Percentiles rank a stretch among this genome's conserved stretches.
Evolutionary conservation across 2,329 filamentous ascomycete genomes (phyloP).

Genomic region (Neocucurbitaria cava): DNA sequence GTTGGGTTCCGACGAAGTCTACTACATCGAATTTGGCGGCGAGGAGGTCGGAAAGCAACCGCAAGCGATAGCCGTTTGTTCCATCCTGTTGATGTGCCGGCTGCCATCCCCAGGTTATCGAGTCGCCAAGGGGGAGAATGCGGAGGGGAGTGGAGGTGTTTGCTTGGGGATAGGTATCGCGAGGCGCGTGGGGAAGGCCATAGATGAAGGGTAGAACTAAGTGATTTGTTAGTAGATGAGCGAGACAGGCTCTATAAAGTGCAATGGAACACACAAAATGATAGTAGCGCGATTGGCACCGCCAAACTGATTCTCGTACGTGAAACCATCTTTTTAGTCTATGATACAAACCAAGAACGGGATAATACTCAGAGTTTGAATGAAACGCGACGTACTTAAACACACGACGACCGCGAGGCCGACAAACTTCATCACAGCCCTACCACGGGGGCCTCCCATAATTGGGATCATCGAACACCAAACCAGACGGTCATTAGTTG

Average conservation of each 20-base stretch:
- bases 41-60: slow-evolving; percentile 33
- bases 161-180: not conserved
- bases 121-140: slow-evolving; percentile 35
- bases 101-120: slow-evolving; percentile 42
- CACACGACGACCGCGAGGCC: slow-evolving; percentile 3
- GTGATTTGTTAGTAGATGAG: slow-evolving; percentile 1
- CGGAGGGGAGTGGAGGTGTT: slow-evolving; percentile 19
- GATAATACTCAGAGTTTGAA: not conserved
- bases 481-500: slow-evolving; percentile 1
- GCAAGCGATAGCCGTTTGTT: slow-evolving; percentile 50
- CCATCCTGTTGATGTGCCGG: slow-evolving; percentile 21
- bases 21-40: slow-evolving; percentile 22
- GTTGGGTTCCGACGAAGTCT: slow-evolving; percentile 42
- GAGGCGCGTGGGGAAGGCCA: slow-evolving; percentile 5
- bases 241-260: not conserved
- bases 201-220: slow-evolving; percentile 11
- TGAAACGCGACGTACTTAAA: slow-evolving; percentile 9
- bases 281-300: not conserved
- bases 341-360: not conserved
- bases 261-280: not conserved
- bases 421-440: slow-evolving; percentile 1
- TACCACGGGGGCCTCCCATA: slow-evolving; percentile 6
- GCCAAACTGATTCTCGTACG: not conserved
- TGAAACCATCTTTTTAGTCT: not conserved
- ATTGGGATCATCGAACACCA: slow-evolving; percentile 3